These are phyloP conservation scores for Tolypocladium inflatum DNA, from an alignment of 2,329 filamentous ascomycete genomes.

Conservation along the genomic window DNA sequence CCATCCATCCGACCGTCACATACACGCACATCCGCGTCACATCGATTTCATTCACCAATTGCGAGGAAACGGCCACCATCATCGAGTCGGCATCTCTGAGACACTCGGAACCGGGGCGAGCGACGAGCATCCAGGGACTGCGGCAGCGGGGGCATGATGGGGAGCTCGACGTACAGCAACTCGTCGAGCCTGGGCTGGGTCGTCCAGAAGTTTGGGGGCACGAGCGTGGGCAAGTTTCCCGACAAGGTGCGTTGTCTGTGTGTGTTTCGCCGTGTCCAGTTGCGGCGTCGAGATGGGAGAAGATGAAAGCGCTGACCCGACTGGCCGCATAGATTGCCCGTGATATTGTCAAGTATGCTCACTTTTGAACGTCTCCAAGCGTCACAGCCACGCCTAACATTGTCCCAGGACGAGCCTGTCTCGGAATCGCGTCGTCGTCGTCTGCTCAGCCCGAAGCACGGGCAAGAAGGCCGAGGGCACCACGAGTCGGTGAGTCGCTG, in stretches of 20 bases:
- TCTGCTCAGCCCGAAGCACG: conserved; percentile 91
- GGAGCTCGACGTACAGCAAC: conserved; percentile 23
- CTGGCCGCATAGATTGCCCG: conserved; percentile 23
- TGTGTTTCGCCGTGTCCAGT: not conserved
- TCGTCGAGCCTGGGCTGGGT: conserved; percentile 54
- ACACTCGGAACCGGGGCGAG: not conserved
- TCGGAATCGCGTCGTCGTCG: conserved; percentile 72
- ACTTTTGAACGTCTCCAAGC: not conserved
- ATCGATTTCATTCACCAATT: not conserved
- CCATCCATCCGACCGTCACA: not conserved
- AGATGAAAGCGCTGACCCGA: not conserved
- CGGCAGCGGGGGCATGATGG: conserved; percentile 14
- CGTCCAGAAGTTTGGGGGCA: conserved; percentile 92
- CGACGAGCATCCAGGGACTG: not conserved
- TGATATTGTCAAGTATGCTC: conserved; percentile 32
- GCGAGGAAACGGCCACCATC: not conserved
- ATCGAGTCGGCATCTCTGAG: not conserved
- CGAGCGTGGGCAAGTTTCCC: conserved; percentile 90
- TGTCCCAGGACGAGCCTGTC: conserved; percentile 37
- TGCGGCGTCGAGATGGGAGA: not conserved
- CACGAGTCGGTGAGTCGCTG: conserved; percentile 72
- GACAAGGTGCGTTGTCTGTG: conserved; percentile 40
- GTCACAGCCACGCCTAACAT: not conserved
- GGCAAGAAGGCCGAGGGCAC: conserved; percentile 93
- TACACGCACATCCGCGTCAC: not conserved